Percentiles rank a stretch among this genome's conserved stretches.
Evolutionary conservation across 805 yeast genomes (phyloP).

Genomic region (Wickerhamiella galacta): DNA sequence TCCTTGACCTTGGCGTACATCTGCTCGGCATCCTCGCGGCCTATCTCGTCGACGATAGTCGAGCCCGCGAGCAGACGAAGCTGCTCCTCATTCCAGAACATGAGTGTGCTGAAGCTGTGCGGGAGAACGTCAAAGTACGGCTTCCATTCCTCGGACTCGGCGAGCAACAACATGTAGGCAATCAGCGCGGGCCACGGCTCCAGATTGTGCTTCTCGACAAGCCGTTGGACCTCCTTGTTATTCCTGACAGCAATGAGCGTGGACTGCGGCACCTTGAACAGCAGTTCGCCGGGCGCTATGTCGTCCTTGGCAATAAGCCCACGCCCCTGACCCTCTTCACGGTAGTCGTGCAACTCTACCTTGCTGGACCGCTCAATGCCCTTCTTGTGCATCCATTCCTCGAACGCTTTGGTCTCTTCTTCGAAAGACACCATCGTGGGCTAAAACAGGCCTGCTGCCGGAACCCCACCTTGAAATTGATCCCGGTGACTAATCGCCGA

Average conservation of each 20-base stretch:
- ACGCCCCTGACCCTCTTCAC: conserved; percentile 51
- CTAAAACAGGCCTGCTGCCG: no score
- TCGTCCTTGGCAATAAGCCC: conserved; percentile 52
- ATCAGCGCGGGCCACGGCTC: conserved; percentile 69
- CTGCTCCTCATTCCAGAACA: conserved; percentile 65
- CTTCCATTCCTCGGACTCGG: conserved; percentile 42
- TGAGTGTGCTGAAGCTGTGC: conserved; percentile 40
- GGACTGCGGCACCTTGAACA: conserved; percentile 53
- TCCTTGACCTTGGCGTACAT: conserved; percentile 36
- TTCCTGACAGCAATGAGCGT: conserved; percentile 44
- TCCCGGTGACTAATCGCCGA: no score
- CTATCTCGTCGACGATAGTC: conserved; percentile 49
- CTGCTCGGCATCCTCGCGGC: conserved; percentile 45
- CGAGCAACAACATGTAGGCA: conserved; percentile 47
- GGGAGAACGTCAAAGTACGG: conserved; percentile 66
- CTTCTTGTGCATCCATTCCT: conserved; percentile 28
- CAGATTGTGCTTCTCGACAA: conserved; percentile 20
- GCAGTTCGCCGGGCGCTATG: conserved; percentile 41
- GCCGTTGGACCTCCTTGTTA: conserved; percentile 5
- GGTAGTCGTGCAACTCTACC: conserved; percentile 42
- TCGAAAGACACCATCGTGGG: no score
- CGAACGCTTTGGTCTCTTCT: conserved; percentile 30
- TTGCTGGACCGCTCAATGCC: conserved; percentile 38
- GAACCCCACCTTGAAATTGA: no score
- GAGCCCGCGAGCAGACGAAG: conserved; percentile 49